Base-by-base conservation (phyloP, 1,284 basidiomycete genomes). In the Lignosus rhinocerotis region DNA sequence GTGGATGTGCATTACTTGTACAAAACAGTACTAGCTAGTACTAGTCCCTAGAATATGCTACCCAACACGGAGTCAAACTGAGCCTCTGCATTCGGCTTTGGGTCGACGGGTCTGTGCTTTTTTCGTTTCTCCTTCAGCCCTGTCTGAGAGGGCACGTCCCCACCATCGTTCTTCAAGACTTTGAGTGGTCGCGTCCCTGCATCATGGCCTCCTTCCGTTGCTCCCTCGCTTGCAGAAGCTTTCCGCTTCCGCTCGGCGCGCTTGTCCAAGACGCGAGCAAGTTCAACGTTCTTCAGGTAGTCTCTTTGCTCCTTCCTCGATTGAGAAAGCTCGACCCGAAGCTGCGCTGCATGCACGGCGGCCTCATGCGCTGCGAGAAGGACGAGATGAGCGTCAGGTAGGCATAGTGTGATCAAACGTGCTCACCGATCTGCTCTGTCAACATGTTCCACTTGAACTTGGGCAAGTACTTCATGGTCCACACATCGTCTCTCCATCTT, bases 361-460 rank as follows among this genome's bases (percentile, higher is more conserved):
- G 93, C 87, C 77, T 99, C 97, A 70, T 98, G 92, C 33, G 96
- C 96, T 96, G 69, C 21, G n/a, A 25, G 12, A 42, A 32, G 12
- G 25, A 6, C 3, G 3, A 8, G 1, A n/a, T 54, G 8, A 57
- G 47, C 44, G 17, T 55, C 33, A 3, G 45, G 31, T 2, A 4
- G 7, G 32, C 3, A 19, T n/a, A n/a, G 9, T 3, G 11, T n/a
- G 9, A 10, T 16, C 19, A 8, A 45, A 59, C 14, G 83, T 16
- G 11, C 94, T 73, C 72, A 96, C 96, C 94, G 70, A 99, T 90
- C 82, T 98, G 96, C 75, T 98, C 97, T 11, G 94, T 96, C 60
- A 99, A 80, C 96, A 98, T 98, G 73, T 91, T 90, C 97, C 97
- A 99, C 73, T 97, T 98, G 82, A 98, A 99, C 64, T 88, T 92